Base-by-base conservation (phyloP, 106 monocot genomes). In the Dioscorea zingiberensis region DNA sequence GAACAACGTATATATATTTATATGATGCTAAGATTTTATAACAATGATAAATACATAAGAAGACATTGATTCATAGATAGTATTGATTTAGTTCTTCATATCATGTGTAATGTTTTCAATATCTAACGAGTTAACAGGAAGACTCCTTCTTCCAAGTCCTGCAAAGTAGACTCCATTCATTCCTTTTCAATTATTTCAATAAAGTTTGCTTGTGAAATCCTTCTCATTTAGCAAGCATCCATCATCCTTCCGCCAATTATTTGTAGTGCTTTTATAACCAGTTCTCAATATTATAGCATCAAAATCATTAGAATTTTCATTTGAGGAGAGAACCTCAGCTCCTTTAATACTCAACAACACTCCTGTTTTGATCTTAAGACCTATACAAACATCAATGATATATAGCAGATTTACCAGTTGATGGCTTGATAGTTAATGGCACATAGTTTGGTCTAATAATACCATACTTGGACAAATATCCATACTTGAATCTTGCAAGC, bases 151-250 rank as follows among this genome's bases (percentile, higher is more conserved):
- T 0, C 73, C 70, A 16, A 97, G 51, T 0, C 88, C 97, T 7
- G 73, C 88, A 25, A 64, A 86, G 51, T 88, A 97, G 4, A 88
- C 30, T 1, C 91, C 91, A 46, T 92, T 80, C 27, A 48, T 69
- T 21, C 88, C 97, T 28, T 86, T 88, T 91, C 88, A 97, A 28
- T 92, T 81, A 25, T 84, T 63, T 4, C 91, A 88, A 47, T n/a
- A 71, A 82, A 10, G 44, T 59, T 44, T 67, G 18, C 21, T 47
- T 77, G 0, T 88, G 92, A 13, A 79, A 71, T 14, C 97, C 97
- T 15, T 80, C 76, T 14, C 60, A 29, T 82, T 77, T 2, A 98
- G 62, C 18, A 78, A 47, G 1, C 60, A 8, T 1, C 66, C 63
- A 0, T 60, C 81, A 38, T 87, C 82, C 87, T 81, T 72, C 12